Conservation (phyloP, 768 basidiomycete genomes). For the Calvatia gigantea region DNA sequence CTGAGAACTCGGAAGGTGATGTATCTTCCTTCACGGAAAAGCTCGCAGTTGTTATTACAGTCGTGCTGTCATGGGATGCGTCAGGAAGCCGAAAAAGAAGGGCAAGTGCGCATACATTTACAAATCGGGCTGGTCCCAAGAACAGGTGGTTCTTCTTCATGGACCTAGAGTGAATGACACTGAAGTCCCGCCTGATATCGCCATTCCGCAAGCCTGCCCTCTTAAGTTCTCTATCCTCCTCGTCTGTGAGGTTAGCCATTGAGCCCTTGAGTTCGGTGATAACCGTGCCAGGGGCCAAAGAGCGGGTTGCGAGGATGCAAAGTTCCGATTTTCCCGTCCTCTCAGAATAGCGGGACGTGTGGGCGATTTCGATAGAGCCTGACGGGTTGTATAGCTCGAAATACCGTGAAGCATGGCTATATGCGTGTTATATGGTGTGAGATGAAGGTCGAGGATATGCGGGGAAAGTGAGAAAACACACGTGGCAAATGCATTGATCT, state of each 20-base stretch:
- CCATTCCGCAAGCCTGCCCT: conserved; percentile 72
- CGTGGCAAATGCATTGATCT: conserved; percentile 92
- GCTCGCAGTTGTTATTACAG: conserved; percentile 84
- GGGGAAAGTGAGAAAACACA: conserved; percentile 43
- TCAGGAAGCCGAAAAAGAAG: conserved; percentile 21
- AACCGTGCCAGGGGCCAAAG: conserved; percentile 63
- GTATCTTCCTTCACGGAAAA: conserved; percentile 85
- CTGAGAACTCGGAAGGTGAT: conserved; percentile 85
- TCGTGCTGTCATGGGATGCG: conserved; percentile 58
- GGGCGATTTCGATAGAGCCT: conserved; percentile 84
- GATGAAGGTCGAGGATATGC: conserved; percentile 21
- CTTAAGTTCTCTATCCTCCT: conserved; percentile 84
- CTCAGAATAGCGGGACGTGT: conserved; percentile 85
- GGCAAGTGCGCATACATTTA: conserved; percentile 61
- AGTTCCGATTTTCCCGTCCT: conserved; percentile 86
- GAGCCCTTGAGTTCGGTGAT: conserved; percentile 88
- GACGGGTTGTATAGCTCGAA: conserved; percentile 83
- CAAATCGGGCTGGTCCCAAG: conserved; percentile 88
- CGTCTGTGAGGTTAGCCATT: conserved; percentile 83
- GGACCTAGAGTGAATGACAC: conserved; percentile 87
- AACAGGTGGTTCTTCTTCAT: conserved; percentile 92
- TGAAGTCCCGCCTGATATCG: conserved; percentile 84
- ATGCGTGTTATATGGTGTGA: conserved; percentile 20
- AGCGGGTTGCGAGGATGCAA: conserved; percentile 80
- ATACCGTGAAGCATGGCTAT: conserved; percentile 83